These are phyloP conservation scores for Moesziomyces globuligerus DNA, from an alignment of 1,284 basidiomycete genomes.

Conservation along the genomic window DNA sequence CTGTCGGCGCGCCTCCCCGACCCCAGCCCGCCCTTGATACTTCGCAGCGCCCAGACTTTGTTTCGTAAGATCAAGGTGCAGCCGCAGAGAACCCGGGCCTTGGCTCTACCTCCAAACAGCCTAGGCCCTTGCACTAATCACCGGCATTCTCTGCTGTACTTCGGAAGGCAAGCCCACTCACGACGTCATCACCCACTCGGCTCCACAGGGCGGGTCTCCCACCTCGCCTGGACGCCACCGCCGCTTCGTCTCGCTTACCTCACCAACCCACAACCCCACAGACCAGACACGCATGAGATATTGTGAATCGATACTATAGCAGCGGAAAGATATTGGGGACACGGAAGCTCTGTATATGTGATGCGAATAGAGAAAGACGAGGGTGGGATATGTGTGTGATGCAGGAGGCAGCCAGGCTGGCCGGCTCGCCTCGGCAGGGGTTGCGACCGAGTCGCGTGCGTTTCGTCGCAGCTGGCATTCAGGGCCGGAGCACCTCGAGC, in stretches of 20 bases:
- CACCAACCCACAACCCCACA: background rate
- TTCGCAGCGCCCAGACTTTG: too few species aligned
- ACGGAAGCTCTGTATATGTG: constrained; percentile 15
- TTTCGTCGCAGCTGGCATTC: background rate
- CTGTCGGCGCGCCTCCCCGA: too few species aligned
- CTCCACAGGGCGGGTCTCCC: too few species aligned
- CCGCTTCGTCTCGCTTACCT: too few species aligned
- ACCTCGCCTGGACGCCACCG: too few species aligned
- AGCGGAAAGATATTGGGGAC: constrained; percentile 8
- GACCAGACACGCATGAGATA: background rate
- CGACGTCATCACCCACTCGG: background rate
- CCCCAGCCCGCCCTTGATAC: background rate
- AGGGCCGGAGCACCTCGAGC: constrained; percentile 5
- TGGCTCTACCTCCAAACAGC: background rate
- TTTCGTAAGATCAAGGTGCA: too few species aligned
- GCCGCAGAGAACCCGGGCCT: too few species aligned
- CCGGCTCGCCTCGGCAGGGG: background rate
- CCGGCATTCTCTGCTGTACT: too few species aligned
- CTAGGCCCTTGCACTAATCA: too few species aligned
- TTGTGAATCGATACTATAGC: constrained; percentile 23
- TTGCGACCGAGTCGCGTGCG: too few species aligned
- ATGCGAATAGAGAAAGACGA: constrained; percentile 23
- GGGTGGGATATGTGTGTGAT: constrained; percentile 9
- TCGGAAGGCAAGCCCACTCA: too few species aligned
- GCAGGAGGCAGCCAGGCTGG: constrained; percentile 7